A percentile compares a stretch with the other conserved stretches of the same genome.
These are phyloP conservation scores for Ogataea ramenticola DNA, from an alignment of 805 yeast genomes.

Conservation along the genomic window DNA sequence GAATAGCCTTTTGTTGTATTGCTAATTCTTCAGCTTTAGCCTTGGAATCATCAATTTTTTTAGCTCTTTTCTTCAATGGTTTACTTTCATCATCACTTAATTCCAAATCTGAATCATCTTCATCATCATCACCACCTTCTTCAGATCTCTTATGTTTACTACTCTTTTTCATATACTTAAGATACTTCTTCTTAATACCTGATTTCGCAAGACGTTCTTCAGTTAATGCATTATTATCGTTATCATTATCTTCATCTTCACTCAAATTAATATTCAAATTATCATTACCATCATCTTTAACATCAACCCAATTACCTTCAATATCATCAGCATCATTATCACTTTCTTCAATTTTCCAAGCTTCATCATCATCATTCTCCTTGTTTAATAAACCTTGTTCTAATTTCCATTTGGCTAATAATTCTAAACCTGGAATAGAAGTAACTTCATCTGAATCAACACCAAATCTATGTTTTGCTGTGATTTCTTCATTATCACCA, in stretches of 20 bases:
- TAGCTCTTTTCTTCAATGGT: constrained; percentile 25
- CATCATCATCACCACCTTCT: constrained; percentile 27
- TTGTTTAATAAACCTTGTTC: constrained; percentile 49
- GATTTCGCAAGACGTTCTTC: constrained; percentile 18
- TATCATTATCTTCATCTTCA: constrained; percentile 46
- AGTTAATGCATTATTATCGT: constrained; percentile 24
- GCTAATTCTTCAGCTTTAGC: constrained; percentile 28
- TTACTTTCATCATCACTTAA: constrained; percentile 32
- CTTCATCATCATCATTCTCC: constrained; percentile 52
- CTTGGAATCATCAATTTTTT: constrained; percentile 15
- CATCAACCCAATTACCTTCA: constrained; percentile 90
- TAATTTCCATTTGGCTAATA: constrained; percentile 79
- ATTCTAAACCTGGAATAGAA: constrained; percentile 88
- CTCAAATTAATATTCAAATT: constrained; percentile 41
- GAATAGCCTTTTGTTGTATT: constrained; percentile 50
- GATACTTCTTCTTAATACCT: constrained; percentile 27
- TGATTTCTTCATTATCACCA: constrained; percentile 42
- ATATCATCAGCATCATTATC: constrained; percentile 47
- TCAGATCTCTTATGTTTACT: constrained; percentile 14
- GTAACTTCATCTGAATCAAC: constrained; percentile 53
- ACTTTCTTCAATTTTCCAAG: constrained; percentile 58
- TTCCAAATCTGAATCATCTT: constrained; percentile 44
- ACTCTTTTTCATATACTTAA: constrained; percentile 25
- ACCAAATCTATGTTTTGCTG: too few relatives aligned
- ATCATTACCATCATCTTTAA: constrained; percentile 71